These are phyloP conservation scores for Pholiota microspora DNA, from an alignment of 768 basidiomycete genomes.

Conservation along the genomic window DNA sequence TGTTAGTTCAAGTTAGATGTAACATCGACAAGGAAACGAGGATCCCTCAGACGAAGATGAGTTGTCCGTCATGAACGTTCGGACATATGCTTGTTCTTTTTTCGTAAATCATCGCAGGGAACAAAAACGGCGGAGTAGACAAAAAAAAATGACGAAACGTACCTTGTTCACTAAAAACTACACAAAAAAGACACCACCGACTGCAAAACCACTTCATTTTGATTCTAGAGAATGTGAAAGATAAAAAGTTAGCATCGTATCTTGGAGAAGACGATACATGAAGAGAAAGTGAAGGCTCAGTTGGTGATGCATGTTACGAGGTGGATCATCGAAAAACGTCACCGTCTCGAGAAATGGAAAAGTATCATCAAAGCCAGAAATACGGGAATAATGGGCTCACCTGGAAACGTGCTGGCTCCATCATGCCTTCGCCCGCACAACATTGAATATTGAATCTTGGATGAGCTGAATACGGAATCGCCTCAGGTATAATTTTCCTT, in stretches of 20 bases:
- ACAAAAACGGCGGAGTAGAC: too few relatives aligned
- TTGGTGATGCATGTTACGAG: slow-evolving; percentile 81
- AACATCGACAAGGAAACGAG: too few relatives aligned
- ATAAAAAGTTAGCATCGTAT: not conserved
- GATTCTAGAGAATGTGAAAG: not conserved
- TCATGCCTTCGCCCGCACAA: too few relatives aligned
- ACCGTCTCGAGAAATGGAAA: slow-evolving; percentile 71
- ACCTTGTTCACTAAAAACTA: not conserved
- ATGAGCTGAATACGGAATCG: not conserved
- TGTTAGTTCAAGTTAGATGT: too few relatives aligned
- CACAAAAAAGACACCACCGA: too few relatives aligned
- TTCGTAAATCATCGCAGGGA: slow-evolving; percentile 22
- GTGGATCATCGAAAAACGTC: slow-evolving; percentile 67
- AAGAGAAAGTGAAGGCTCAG: slow-evolving; percentile 32
- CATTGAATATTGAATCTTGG: too few relatives aligned
- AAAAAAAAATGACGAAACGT: slow-evolving; percentile 2
- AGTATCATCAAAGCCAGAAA: slow-evolving; percentile 54
- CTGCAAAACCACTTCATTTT: too few relatives aligned
- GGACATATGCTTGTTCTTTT: slow-evolving; percentile 28
- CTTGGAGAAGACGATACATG: slow-evolving; percentile 7
- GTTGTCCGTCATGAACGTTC: slow-evolving; percentile 22
- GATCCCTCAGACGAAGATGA: slow-evolving; percentile 22
- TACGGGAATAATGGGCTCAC: slow-evolving; percentile 28
- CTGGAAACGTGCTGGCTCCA: too few relatives aligned
- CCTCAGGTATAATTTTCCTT: not conserved